These are phyloP conservation scores for Podaxis pistillaris DNA, from an alignment of 768 basidiomycete genomes.

Conservation along the genomic window DNA sequence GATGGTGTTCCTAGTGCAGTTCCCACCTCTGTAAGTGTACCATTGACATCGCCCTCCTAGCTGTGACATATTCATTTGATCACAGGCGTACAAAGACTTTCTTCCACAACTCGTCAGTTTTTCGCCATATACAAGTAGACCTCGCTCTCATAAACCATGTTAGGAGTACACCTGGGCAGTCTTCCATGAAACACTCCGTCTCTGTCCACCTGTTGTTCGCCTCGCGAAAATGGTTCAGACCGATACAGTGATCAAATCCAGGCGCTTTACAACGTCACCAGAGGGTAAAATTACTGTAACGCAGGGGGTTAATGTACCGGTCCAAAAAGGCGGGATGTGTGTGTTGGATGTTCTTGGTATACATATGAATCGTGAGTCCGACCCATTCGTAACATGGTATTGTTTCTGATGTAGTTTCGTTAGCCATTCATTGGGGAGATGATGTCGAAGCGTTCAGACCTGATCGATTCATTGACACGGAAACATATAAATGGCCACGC, in stretches of 20 bases:
- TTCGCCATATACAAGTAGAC: not conserved
- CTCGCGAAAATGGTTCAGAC: constrained; percentile 31
- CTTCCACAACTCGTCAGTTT: constrained; percentile 9
- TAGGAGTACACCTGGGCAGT: constrained; percentile 43
- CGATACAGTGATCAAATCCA: constrained; percentile 34
- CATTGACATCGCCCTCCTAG: not conserved
- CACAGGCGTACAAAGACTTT: constrained; percentile 4
- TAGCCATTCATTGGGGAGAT: constrained; percentile 50
- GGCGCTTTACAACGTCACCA: constrained; percentile 27
- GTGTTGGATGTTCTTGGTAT: constrained; percentile 40
- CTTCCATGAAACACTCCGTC: constrained; percentile 45
- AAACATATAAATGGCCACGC: constrained; percentile 49
- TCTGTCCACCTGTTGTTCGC: constrained; percentile 37
- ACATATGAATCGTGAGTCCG: constrained; percentile 43
- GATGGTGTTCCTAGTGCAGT: constrained; percentile 26
- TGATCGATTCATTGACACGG: constrained; percentile 49
- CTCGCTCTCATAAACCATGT: not conserved
- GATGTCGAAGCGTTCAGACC: constrained; percentile 45
- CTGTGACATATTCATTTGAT: not conserved
- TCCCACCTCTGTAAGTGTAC: constrained; percentile 26
- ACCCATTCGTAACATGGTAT: not conserved
- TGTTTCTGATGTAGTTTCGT: not conserved
- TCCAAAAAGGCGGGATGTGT: constrained; percentile 38
- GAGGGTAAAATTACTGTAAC: constrained; percentile 27
- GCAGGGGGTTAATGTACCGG: constrained; percentile 29